Evolutionary conservation across 75 land plant genomes (phyloP).

Genomic region (Azolla pinnata): DNA sequence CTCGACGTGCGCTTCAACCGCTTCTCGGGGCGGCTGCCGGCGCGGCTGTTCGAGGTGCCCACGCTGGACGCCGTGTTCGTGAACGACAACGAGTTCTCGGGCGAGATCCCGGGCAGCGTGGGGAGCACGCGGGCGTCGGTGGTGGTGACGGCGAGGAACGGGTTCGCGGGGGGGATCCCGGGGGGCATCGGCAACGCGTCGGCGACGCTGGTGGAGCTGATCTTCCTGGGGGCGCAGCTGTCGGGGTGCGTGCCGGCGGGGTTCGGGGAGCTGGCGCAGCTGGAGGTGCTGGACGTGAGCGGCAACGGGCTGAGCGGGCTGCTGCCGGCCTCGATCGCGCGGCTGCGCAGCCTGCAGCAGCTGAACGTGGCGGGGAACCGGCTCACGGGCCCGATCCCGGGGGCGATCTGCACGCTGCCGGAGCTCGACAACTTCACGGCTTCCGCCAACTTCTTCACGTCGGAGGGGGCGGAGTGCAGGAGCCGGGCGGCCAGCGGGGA

Average conservation of each 20-base stretch:
- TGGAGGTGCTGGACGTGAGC: constrained; percentile 35
- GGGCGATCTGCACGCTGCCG: constrained; percentile 23
- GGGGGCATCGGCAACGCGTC: constrained; percentile 22
- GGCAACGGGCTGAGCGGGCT: constrained; percentile 26
- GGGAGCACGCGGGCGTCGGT: constrained; percentile 43
- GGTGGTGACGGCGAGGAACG: constrained; percentile 44
- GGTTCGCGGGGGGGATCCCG: constrained; percentile 34
- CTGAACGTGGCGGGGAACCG: constrained; percentile 19
- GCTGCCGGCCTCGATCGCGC: constrained; percentile 15
- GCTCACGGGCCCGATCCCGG: constrained; percentile 22
- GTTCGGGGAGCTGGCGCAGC: constrained; percentile 21
- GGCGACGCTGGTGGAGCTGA: constrained; percentile 31
- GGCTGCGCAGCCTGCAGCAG: constrained; percentile 14
- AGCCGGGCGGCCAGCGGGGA: not conserved
- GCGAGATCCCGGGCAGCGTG: constrained; percentile 28
- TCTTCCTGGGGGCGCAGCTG: constrained; percentile 31
- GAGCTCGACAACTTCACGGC: constrained; percentile 14
- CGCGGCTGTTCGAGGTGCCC: constrained; percentile 22
- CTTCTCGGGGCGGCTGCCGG: constrained; percentile 36
- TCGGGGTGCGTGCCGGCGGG: constrained; percentile 17
- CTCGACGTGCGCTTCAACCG: constrained; percentile 31
- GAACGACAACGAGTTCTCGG: constrained; percentile 39
- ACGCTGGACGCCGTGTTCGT: constrained; percentile 46
- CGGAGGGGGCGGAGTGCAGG: constrained; percentile 12
- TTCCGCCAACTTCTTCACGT: constrained; percentile 26